Base-by-base conservation (phyloP, 495 filamentous ascomycete genomes). In the Beverwykella pulmonaria region DNA sequence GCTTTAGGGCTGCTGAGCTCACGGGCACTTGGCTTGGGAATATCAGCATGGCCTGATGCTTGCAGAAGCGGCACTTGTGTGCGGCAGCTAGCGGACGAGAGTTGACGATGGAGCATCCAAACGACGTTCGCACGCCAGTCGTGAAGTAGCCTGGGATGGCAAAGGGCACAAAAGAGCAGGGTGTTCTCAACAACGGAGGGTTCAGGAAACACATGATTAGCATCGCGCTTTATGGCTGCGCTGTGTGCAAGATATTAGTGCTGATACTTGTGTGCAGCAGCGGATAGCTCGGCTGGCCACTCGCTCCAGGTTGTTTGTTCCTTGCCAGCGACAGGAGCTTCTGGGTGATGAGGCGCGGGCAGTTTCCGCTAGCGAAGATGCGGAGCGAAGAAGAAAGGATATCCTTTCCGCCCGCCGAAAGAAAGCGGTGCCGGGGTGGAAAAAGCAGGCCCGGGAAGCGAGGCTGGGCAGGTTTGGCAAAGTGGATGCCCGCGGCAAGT, bases 321-420 rank as follows among this genome's bases (percentile, higher is more conserved):
- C 12, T 29, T 29, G 7, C 20, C 22, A 23, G 4, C 39, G 39
- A 44, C 39, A 30, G n/a, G 32, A 10, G 30, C 7, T 15, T 9
- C 2, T 10, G 20, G n/a, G n/a, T 64, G 53, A 53, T 69, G 66
- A 64, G 34, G 66, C 66, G 30, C 17, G 36, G 23, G 36, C 46
- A 48, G 66, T 69, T 69, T 69, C 66, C 55, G 52, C 60, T 69
- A 65, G 54, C 17, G 26, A 55, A 47, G 34, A 54, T 54, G 60
- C 7, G 34, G 29, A 6, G 10, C n/a, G 53, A 26, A 15, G 15
- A 57, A 27, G 26, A 44, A 25, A 34, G 58, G 23, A 50, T 32
- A 1, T 22, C 22, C n/a, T 56, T 32, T 30, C 44, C 46, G 23
- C 34, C 22, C 41, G 22, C 62, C 44, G 19, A 53, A 41, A 34